Evolutionary conservation across 139 green algal species (phyloP), one percentile per base, ranked within the genome.

Genomic region (Micractinium conductrix): DNA sequence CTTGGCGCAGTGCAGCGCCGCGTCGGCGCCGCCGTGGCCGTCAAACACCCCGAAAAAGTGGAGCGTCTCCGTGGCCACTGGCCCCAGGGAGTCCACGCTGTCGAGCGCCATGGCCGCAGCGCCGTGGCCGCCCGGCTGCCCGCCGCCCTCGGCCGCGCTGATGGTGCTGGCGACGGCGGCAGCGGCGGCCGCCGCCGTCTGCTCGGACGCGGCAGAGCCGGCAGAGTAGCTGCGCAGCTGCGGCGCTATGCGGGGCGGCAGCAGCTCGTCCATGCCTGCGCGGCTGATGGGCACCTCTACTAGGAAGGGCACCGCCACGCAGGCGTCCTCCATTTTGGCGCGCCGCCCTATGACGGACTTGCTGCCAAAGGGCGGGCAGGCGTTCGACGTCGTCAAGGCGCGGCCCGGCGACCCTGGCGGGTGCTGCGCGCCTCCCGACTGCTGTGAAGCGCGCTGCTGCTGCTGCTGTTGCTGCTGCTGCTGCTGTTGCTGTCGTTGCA

Each of bases 21-120:
- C 93, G 53, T 95, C 92, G 5, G 91, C 90, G 2, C 94, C 94
- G 37, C 93, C 93, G 84, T 97, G 94, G 21, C 94, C 94, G 84
- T 97, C 94, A 85, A 94, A 97, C 37, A 97, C 94, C 24, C 93
- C 94, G 74, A 96, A 96, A 55, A 95, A 96, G 79, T 96, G 93
- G 6, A 95, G 84, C n/a, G 79, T 87, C 55, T 94, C 90, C 28
- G 38, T 68, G 35, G 43, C 50, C 16, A 48, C 22, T 7, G 30
- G 45, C 44, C 33, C 38, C 2, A 65, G 28, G 55, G 30, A 67
- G 74, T 21, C 50, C 9, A 4, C n/a, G 7, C 6, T 5, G 33
- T 81, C 50, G 0, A 70, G 22, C 7, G 50, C 16, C 74, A 81
- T 81, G 35, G 74, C 76, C 30, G 40, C 72, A 9, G 42, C 17